phyloP scores from a whole-genome alignment of 495 filamentous ascomycete species.

The Gamarada debralockiae region DNA sequence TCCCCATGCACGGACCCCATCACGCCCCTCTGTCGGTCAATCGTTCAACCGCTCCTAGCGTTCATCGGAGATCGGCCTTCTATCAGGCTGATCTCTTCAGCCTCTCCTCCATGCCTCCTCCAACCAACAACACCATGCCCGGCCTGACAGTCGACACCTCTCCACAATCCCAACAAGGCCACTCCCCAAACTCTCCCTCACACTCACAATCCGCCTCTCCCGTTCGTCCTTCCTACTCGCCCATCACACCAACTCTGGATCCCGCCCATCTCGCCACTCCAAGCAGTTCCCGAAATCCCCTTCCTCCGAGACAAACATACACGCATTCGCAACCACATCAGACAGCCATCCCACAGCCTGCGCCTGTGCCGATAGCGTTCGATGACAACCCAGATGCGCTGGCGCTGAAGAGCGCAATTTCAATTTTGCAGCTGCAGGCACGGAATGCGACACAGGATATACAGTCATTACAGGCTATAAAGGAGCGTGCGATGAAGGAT shows the following conservation, averaged over 20 bases:
- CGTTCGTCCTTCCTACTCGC: conserved; percentile 18
- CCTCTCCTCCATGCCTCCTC: background rate
- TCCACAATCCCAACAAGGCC: background rate
- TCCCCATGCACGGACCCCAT: too few species aligned
- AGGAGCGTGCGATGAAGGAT: conserved; percentile 58
- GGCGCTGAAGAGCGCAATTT: conserved; percentile 74
- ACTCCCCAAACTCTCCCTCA: background rate
- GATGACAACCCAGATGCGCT: conserved; percentile 80
- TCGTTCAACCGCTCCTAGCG: too few species aligned
- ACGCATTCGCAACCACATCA: conserved; percentile 40
- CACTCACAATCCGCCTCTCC: conserved; percentile 14
- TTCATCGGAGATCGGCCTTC: too few species aligned
- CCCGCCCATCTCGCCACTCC: conserved; percentile 16
- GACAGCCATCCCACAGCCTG: conserved; percentile 42
- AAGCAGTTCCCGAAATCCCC: background rate
- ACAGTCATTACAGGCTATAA: conserved; percentile 55
- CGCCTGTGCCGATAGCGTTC: conserved; percentile 65
- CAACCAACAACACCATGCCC: conserved; percentile 11
- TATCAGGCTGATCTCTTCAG: background rate
- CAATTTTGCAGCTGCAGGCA: conserved; percentile 78
- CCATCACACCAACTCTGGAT: conserved; percentile 21
- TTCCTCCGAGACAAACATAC: conserved; percentile 10
- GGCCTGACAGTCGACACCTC: conserved; percentile 15
- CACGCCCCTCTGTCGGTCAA: too few species aligned
- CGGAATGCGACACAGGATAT: conserved; percentile 72